These are phyloP conservation scores for Tuber aestivum DNA, from an alignment of 495 filamentous ascomycete genomes.

Conservation along the genomic window DNA sequence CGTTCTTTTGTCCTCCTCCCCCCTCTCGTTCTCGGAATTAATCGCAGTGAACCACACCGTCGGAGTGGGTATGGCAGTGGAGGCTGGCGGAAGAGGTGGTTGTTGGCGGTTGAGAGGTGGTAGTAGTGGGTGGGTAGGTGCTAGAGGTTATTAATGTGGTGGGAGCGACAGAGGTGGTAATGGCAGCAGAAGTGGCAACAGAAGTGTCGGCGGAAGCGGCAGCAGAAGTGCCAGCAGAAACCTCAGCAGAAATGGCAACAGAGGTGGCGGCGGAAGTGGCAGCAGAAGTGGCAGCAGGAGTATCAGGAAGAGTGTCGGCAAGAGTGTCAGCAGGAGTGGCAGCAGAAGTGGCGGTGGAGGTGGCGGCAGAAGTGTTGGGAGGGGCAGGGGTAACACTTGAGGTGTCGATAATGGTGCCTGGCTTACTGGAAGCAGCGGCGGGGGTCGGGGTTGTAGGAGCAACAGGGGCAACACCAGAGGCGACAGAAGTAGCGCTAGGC, in stretches of 20 bases:
- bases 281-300: neutral
- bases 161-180: neutral
- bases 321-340: neutral
- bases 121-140: neutral
- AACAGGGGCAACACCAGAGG: neutral
- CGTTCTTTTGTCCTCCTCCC: no score
- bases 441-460: neutral
- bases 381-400: no score
- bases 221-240: neutral
- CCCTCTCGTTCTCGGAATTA: neutral
- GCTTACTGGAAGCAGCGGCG: no score
- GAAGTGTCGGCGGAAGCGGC: neutral
- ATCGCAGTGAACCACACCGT: slow-evolving; percentile 1
- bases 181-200: neutral
- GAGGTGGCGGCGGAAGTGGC: neutral
- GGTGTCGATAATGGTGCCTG: no score
- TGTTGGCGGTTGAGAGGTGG: neutral
- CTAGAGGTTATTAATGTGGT: neutral
- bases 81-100: neutral
- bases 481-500: neutral
- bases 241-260: slow-evolving; percentile 2
- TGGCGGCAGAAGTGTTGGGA: no score
- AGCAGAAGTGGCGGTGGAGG: neutral
- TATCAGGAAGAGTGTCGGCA: no score
- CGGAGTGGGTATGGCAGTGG: slow-evolving; percentile 5